A percentile compares a stretch with the other conserved stretches of the same genome.
Conservation (phyloP, 805 yeast genomes). For the Spathaspora gorwiae region DNA sequence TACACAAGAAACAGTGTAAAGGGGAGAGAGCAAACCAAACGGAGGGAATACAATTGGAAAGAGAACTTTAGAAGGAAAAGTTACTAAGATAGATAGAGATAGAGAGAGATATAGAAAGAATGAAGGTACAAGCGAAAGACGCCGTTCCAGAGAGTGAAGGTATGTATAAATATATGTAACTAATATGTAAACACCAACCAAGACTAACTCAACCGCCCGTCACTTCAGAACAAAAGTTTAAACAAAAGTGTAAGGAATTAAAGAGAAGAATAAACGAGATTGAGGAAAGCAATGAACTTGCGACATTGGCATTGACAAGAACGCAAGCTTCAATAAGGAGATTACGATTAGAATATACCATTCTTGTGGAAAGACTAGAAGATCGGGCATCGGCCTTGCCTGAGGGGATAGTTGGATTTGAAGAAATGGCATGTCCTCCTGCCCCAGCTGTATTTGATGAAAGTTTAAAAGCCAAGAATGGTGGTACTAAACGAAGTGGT, state of each 20-base stretch:
- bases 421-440: constrained; percentile 40
- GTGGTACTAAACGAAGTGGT: constrained; percentile 8
- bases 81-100: neutral
- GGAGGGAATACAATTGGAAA: too few species aligned
- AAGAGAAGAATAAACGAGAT: constrained; percentile 65
- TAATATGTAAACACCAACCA: too few species aligned
- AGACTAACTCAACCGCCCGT: neutral
- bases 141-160: constrained; percentile 38
- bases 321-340: constrained; percentile 73
- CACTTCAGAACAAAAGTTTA: constrained; percentile 35
- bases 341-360: constrained; percentile 74
- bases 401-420: constrained; percentile 18
- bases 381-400: constrained; percentile 37
- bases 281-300: constrained; percentile 72
- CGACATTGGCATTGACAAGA: constrained; percentile 71
- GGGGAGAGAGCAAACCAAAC: too few species aligned
- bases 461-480: constrained; percentile 20
- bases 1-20: too few species aligned
- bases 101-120: neutral
- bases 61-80: too few species aligned
- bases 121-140: constrained; percentile 16
- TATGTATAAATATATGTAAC: constrained; percentile 20
- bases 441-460: constrained; percentile 33
- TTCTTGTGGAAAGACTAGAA: constrained; percentile 77
- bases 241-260: constrained; percentile 67